Base-by-base conservation (phyloP, 2,329 filamentous ascomycete species). In the Xylariales sp. region DNA sequence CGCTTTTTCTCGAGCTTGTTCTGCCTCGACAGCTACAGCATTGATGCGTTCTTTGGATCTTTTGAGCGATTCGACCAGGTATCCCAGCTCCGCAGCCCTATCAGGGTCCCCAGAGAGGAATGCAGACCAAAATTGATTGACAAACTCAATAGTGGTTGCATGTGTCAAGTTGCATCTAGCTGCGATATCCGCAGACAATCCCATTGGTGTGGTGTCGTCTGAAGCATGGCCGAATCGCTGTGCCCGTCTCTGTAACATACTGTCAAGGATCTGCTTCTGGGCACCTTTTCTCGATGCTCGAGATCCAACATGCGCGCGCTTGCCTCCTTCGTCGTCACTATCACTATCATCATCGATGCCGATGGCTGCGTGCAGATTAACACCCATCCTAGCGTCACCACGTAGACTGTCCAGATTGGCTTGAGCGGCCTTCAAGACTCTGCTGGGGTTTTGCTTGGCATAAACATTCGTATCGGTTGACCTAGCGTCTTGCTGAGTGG, bases 101-200 rank as follows among this genome's bases (percentile, higher is more conserved):
- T 88, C 83, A 1, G 86, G 68, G 57, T 96, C 88, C 11, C 90
- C 91, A 0, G 90, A 96, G 19, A 95, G 74, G 57, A 95, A 98
- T 0, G 90, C 82, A 24, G 80, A 77, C 91, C 91, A 98, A 68
- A 98, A 98, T 61, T 97, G 94, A 54, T 91, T 87, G n/a, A 98
- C 70, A 56, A 97, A 98, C 58, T 98, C 93, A 27, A 87, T 84
- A 0, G 88, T 94, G 0, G 93, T 98, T 40, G 90, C 90, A 60
- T 97, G 89, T 0, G 91, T 95, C 42, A 80, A 63, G 29, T 65
- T 66, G 50, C 78, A 81, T 42, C 77, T 77, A 31, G 81, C 71
- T 4, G 77, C 68, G 15, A 85, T 67, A 2, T 76, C 70, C 2
- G 66, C 55, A 3, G 82, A 68, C 18, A 82, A 53, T 9, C 72